A percentile compares a stretch with the other conserved stretches of the same genome.
These are phyloP conservation scores for Thalassia testudinum DNA, from an alignment of 116 monocot species.

Conservation along the genomic window DNA sequence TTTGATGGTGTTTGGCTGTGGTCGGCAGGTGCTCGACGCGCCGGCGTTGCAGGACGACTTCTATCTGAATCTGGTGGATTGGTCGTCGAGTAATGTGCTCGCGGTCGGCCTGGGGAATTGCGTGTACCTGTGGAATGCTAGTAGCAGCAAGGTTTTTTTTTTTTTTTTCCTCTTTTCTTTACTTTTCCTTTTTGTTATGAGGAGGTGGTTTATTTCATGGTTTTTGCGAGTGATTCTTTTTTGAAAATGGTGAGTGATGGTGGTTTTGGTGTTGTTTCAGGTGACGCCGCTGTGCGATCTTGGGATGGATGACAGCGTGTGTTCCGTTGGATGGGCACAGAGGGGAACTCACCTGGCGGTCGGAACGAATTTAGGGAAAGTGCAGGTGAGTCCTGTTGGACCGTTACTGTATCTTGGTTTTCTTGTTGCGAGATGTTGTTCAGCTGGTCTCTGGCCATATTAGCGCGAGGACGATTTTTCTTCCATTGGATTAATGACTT, in stretches of 20 bases:
- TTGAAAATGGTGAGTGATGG: too few species aligned
- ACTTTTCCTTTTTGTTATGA: not conserved
- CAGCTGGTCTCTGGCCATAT: too few species aligned
- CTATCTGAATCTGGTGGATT: conserved; percentile 97
- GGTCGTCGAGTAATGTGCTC: conserved; percentile 90
- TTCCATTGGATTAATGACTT: too few species aligned
- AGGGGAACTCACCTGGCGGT: conserved; percentile 44
- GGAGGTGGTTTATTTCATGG: not conserved
- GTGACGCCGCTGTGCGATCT: conserved; percentile 86
- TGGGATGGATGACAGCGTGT: conserved; percentile 49
- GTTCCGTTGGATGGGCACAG: conserved; percentile 61
- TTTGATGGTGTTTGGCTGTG: not conserved
- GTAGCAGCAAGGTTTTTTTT: conserved; percentile 73
- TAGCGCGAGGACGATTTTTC: too few species aligned
- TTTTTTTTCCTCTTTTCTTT: too few species aligned
- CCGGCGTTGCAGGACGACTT: conserved; percentile 97
- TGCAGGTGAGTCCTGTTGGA: conserved; percentile 26
- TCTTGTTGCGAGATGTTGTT: too few species aligned
- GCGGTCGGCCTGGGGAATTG: conserved; percentile 97
- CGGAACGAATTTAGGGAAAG: conserved; percentile 51
- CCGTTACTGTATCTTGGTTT: too few species aligned
- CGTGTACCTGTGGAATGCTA: conserved; percentile 98
- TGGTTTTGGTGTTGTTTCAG: conserved; percentile 11
- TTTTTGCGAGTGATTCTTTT: not conserved
- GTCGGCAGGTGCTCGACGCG: conserved; percentile 74